These are phyloP conservation scores for Selenicereus undatus DNA, from an alignment of 148 eudicot genomes.

Conservation along the genomic window DNA sequence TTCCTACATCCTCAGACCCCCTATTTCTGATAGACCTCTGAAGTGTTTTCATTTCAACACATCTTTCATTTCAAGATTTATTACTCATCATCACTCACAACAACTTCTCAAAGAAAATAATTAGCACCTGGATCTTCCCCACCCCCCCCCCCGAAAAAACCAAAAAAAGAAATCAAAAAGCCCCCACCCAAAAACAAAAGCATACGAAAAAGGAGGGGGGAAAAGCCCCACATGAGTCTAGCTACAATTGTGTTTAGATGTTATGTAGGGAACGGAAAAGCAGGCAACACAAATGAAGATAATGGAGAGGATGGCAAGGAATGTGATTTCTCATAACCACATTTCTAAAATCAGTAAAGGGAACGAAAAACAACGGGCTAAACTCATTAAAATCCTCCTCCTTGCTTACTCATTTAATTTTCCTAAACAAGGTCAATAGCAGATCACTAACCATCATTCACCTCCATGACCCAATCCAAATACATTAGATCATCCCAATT, in stretches of 20 bases:
- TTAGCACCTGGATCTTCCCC: neutral
- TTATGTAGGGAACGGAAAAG: neutral
- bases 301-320: neutral
- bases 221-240: neutral
- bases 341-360: neutral
- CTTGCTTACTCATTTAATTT: neutral
- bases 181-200: too few species aligned
- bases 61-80: too few species aligned
- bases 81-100: neutral
- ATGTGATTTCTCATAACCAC: neutral
- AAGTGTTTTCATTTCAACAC: neutral
- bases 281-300: neutral
- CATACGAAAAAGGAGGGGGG: neutral
- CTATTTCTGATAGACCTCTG: neutral
- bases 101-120: too few species aligned
- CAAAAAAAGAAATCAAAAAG: too few species aligned
- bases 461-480: too few species aligned
- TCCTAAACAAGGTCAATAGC: neutral
- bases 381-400: neutral
- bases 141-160: neutral
- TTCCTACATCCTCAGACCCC: neutral
- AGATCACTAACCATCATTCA: too few species aligned
- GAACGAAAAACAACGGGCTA: neutral
- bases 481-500: too few species aligned
- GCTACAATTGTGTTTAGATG: neutral